A percentile compares a stretch with the other conserved stretches of the same genome.
Evolutionary conservation across 1,284 basidiomycete genomes (phyloP).

Genomic region (Trametes sp.): DNA sequence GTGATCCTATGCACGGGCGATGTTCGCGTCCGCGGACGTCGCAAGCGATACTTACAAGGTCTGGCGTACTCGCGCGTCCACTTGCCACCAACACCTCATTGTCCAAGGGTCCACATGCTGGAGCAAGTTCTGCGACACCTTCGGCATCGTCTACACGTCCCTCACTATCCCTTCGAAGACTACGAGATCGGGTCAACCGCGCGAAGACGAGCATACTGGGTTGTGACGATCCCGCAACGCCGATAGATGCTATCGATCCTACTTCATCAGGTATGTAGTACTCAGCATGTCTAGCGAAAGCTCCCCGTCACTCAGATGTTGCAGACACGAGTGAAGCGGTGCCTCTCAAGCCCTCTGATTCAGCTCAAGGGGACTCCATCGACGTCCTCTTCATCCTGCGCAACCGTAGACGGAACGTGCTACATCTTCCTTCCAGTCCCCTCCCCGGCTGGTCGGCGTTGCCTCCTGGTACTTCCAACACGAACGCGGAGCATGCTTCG

Average conservation of each 20-base stretch:
- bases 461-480: not conserved
- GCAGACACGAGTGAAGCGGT: not conserved
- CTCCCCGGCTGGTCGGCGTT: constrained; percentile 18
- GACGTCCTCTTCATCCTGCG: constrained; percentile 2
- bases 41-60: too few relatives aligned
- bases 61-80: not conserved
- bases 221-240: not conserved
- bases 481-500: not conserved
- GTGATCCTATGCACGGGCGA: not conserved
- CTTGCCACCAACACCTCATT: not conserved
- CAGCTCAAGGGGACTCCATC: not conserved
- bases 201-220: not conserved
- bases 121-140: too few relatives aligned
- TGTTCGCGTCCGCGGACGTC: constrained; percentile 1
- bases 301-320: not conserved
- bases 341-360: not conserved
- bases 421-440: constrained; percentile 19
- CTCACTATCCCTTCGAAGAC: not conserved
- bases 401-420: not conserved
- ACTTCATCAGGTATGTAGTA: too few relatives aligned
- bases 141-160: too few relatives aligned
- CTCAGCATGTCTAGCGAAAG: too few relatives aligned
- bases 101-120: too few relatives aligned
- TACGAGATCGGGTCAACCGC: not conserved
- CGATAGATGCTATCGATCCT: not conserved